These are phyloP conservation scores for Stemphylium beticola DNA, from an alignment of 2,329 filamentous ascomycete genomes.

Conservation along the genomic window DNA sequence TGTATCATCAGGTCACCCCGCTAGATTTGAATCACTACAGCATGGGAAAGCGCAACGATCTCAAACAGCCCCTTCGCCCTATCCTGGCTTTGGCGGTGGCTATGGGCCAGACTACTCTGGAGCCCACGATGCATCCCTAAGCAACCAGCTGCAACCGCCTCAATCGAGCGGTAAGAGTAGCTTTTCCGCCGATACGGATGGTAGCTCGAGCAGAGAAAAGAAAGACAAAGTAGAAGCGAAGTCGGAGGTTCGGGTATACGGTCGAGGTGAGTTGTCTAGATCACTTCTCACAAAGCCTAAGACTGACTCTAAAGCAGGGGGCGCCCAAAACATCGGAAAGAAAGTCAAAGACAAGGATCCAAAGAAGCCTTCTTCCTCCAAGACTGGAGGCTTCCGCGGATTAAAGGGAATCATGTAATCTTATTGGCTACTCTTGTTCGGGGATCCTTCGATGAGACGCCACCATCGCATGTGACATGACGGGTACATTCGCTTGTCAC, in stretches of 20 bases:
- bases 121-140: constrained; percentile 42
- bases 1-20: constrained; percentile 30
- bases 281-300: constrained; percentile 32
- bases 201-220: constrained; percentile 43
- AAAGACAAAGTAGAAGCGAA: constrained; percentile 56
- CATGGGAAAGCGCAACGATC: constrained; percentile 26
- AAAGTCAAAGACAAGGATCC: constrained; percentile 58
- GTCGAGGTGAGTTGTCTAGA: constrained; percentile 56
- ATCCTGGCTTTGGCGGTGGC: constrained; percentile 33
- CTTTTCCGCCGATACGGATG: constrained; percentile 47
- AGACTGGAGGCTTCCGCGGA: constrained; percentile 49
- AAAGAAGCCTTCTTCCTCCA: constrained; percentile 52
- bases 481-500: background rate
- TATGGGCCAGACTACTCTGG: constrained; percentile 36
- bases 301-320: constrained; percentile 48
- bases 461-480: background rate
- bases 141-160: constrained; percentile 31
- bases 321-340: constrained; percentile 62
- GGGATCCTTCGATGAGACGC: background rate
- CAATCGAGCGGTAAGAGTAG: constrained; percentile 50
- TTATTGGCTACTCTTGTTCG: background rate
- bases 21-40: constrained; percentile 39
- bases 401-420: constrained; percentile 47
- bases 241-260: constrained; percentile 60
- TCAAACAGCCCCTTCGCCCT: constrained; percentile 27